Base-by-base conservation (phyloP, 208 protist species). In the Eutreptiella sp. region DNA sequence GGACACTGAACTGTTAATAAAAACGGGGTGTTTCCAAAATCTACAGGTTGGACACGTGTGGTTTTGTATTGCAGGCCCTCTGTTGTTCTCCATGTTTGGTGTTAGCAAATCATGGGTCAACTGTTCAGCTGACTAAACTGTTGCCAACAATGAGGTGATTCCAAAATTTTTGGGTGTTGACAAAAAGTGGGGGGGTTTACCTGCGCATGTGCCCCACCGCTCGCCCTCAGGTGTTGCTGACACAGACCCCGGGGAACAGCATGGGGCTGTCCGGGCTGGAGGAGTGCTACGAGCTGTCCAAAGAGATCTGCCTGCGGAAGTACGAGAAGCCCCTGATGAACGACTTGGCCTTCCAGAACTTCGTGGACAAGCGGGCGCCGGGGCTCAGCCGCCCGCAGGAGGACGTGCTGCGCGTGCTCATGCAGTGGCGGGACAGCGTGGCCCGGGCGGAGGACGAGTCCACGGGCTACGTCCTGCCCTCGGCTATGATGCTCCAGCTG, bases 281-380 rank as follows among this genome's bases (percentile, higher is more conserved):
- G n/a, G 29, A 69, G 3, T 24, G 46, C 9, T 81, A 83, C 66
- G 64, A 78, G 16, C 80, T 87, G 48, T 88, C 77, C 50, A 55
- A 68, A 33, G 78, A 85, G 36, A 39, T 97, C 0, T 91, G 85
- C 41, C 54, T 96, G 26, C 64, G 82, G 31, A 35, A 72, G 35
- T 97, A 97, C 71, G 84, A 93, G 66, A 96, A 96, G 67, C 80
- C 81, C n/a, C 46, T 75, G 2, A 68, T 90, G 1, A 85, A 84
- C 32, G 73, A 83, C 2, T 73, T 76, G 0, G 48, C 45, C 16
- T 61, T 72, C 47, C 3, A 41, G 2, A 63, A 19, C 46, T 16
- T 34, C 7, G 16, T 61, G 28, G n/a, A 23, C 38, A 38, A 26
- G 9, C 5, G 1, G 29, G 42, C 16, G 21, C 21, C 14, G 9